Percentiles rank a stretch among this genome's conserved stretches.
Evolutionary conservation across 176 grass and related monocot genomes (phyloP).

Genomic region (Triticum dicoccoides): DNA sequence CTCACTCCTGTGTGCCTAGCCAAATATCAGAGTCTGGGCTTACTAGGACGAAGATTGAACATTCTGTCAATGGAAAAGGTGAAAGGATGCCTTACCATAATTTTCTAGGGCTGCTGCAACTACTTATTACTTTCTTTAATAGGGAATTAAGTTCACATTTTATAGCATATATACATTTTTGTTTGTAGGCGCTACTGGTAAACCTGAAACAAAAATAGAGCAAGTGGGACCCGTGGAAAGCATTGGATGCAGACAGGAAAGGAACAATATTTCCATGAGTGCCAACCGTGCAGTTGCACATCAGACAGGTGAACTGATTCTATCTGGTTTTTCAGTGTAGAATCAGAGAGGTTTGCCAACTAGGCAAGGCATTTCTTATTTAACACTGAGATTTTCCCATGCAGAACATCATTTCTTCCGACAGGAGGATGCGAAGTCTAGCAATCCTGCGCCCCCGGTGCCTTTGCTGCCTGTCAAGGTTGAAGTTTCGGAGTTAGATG

Average conservation of each 20-base stretch:
- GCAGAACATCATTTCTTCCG: slow-evolving; percentile 17
- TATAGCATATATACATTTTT: slow-evolving; percentile 2
- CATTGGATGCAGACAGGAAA: slow-evolving; percentile 11
- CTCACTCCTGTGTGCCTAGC: not conserved
- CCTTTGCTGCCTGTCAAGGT: not conserved
- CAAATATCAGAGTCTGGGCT: slow-evolving; percentile 5
- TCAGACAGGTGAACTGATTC: slow-evolving; percentile 33
- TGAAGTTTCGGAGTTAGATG: slow-evolving; percentile 13
- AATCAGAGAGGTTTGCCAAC: not conserved
- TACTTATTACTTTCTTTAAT: slow-evolving; percentile 15
- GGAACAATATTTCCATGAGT: not conserved
- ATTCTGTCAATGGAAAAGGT: slow-evolving; percentile 22
- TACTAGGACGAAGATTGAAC: not conserved
- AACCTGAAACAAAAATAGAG: slow-evolving; percentile 13
- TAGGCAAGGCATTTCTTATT: slow-evolving; percentile 8
- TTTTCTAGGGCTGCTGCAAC: slow-evolving; percentile 3
- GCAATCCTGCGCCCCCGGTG: not conserved
- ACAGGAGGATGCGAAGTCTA: slow-evolving; percentile 11
- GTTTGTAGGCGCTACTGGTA: slow-evolving; percentile 21
- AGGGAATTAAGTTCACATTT: not conserved
- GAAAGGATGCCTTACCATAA: not conserved
- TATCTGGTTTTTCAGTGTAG: not conserved
- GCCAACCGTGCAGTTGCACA: not conserved
- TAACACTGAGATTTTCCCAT: not conserved
- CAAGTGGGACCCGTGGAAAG: not conserved